phyloP scores from a whole-genome alignment of 257 asterid species.

The Ilex aquifolium region DNA sequence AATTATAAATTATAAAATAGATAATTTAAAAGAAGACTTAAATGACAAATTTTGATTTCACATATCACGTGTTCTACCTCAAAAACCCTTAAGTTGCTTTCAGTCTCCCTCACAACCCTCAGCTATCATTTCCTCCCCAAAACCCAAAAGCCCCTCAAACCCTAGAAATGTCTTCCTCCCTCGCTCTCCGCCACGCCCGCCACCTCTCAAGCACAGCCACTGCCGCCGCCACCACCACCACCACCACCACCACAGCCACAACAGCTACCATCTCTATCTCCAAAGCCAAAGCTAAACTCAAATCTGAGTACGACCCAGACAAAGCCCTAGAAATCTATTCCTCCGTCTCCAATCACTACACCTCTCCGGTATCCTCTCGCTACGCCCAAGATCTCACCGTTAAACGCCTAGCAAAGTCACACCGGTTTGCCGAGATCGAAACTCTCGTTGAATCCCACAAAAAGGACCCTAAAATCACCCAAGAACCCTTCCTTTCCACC shows the following conservation, averaged over 20 bases:
- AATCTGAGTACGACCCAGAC: constrained; percentile 50
- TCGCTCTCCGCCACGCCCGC: constrained; percentile 53
- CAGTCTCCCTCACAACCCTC: constrained; percentile 1
- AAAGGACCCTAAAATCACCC: constrained; percentile 46
- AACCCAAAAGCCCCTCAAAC: constrained; percentile 11
- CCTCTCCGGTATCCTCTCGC: constrained; percentile 46
- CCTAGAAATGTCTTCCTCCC: constrained; percentile 34
- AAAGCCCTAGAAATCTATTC: constrained; percentile 63
- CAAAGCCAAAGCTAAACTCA: constrained; percentile 45
- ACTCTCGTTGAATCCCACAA: constrained; percentile 71
- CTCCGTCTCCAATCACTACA: constrained; percentile 41
- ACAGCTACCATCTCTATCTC: constrained; percentile 36
- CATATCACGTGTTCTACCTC: too few relatives aligned
- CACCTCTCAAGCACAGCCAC: constrained; percentile 43
- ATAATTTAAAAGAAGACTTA: too few relatives aligned
- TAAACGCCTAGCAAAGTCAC: constrained; percentile 66
- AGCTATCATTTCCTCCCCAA: background rate
- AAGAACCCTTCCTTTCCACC: constrained; percentile 63
- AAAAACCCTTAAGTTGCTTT: background rate
- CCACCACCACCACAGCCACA: constrained; percentile 5
- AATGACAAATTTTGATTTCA: too few relatives aligned
- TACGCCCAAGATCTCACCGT: constrained; percentile 65
- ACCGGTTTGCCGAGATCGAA: constrained; percentile 61
- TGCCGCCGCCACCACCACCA: constrained; percentile 12
- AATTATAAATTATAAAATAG: too few relatives aligned